Evolutionary conservation across 2,329 filamentous ascomycete species (phyloP), one percentile per base, ranked within the genome.

Genomic region (Fusarium austroafricanum): DNA sequence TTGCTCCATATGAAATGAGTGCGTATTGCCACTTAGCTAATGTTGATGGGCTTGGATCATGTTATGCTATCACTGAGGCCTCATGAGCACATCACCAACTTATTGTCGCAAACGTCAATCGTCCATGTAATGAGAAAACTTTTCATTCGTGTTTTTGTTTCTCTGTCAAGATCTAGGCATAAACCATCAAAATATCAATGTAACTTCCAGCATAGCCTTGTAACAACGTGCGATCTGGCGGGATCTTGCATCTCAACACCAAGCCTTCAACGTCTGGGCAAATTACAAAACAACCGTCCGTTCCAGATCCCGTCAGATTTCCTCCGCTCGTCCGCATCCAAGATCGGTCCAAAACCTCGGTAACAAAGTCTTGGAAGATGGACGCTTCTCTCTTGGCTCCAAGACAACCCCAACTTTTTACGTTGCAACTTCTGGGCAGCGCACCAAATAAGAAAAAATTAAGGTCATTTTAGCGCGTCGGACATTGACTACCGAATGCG

Each of bases 401-500:
- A 43, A 43, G 47, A 43, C 35, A 31, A n/a, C 47, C 12, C 47
- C 35, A 51, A 43, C 26, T 43, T 15, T 51, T 26, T 5, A 42
- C 39, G n/a, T 14, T 42, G 35, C 39, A 51, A 42, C 10, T 37
- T n/a, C 47, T 51, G 35, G 35, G 35, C 47, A 43, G 3, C 2
- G 26, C 26, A 8, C 7, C 29, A 31, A 31, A 10, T 12, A 31
- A 31, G 28, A 9, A 29, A 43, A 14, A 29, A 29, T 43, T 43
- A 51, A 51, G 47, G 47, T 51, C 15, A 14, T 43, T 51, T 43
- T 51, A 51, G 47, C 47, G 47, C 14, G 15, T 38, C 31, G 55
- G 55, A 39, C 31, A 44, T 61, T 29, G 29, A 61, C 43, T 39
- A 37, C 57, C 44, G 44, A 11, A 43, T 61, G 44, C 44, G 57